Base-by-base conservation (phyloP, 106 monocot genomes). In the Platanthera guangdongensis region DNA sequence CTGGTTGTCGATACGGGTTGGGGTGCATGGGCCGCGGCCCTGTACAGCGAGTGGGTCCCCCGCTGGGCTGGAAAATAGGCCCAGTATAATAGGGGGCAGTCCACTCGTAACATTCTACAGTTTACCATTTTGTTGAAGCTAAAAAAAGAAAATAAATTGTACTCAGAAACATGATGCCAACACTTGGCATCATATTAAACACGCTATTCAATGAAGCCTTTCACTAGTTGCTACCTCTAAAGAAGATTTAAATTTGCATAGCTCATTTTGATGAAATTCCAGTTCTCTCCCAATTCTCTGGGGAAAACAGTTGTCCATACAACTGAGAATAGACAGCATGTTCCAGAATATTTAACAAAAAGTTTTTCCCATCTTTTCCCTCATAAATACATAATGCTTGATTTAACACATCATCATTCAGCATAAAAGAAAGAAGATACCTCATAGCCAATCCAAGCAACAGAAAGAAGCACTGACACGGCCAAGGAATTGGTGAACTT, bases 361-460 rank as follows among this genome's bases (percentile, higher is more conserved):
- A 30, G 30, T 11, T 25, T 12, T 53, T 4, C 52, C 59, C 6
- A 39, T 39, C 39, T 63, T 65, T 65, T 11, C 65, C 65, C 18
- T 9, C 7, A 65, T 32, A 19, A 65, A 39, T 39, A 39, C 53
- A 10, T 53, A 53, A 53, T 10, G 53, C 47, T 70, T 48, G 11
- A 70, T 70, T 32, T 47, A 47, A 11, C n/a, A 70, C 3, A 8
- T 47, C 47, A 47, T 70, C 47, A 47, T 70, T 7, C 46, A 15
- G 11, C 0, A 71, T n/a, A 16, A 22, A 22, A 68, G 13, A 14
- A 76, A 45, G 15, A 18, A 18, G 6, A 76, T 83, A 96, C 95
- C 95, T 97, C 96, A 83, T 97, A 97, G 13, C 96, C 96, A 86
- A 97, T 97, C 96, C 96, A 97, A 57, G 84, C 83, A 71, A 94